These are phyloP conservation scores for Hypoxylon lienhwacheense DNA, from an alignment of 495 filamentous ascomycete species.

Conservation along the genomic window DNA sequence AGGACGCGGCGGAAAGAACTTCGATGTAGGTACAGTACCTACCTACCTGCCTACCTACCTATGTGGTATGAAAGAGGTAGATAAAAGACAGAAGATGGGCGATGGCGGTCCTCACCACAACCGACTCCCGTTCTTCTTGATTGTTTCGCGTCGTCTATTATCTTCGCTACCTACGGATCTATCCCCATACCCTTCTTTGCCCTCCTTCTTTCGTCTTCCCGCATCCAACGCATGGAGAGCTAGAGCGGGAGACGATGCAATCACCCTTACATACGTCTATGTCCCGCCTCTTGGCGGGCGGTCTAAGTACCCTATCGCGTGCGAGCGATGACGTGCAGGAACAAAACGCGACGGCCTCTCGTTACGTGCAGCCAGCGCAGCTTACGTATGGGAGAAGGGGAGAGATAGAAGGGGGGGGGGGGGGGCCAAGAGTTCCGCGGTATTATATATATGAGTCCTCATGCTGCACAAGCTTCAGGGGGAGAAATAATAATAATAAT, in stretches of 20 bases:
- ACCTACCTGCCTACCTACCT: too few species aligned
- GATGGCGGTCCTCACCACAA: too few species aligned
- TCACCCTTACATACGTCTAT: slow-evolving; percentile 18
- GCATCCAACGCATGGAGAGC: slow-evolving; percentile 13
- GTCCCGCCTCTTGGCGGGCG: too few species aligned
- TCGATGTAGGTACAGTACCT: too few species aligned
- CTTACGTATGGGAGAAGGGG: too few species aligned
- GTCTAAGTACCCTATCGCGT: not conserved
- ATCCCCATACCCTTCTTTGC: too few species aligned
- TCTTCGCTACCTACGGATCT: too few species aligned
- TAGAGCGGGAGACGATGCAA: slow-evolving; percentile 25
- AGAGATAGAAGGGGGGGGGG: too few species aligned
- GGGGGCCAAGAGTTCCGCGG: slow-evolving; percentile 1
- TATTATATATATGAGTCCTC: slow-evolving; percentile 31
- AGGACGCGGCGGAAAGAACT: slow-evolving; percentile 18
- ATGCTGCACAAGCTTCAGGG: slow-evolving; percentile 17
- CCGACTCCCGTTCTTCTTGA: too few species aligned
- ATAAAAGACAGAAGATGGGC: not conserved
- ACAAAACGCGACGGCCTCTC: slow-evolving; percentile 8
- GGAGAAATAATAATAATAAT: too few species aligned
- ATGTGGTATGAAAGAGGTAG: too few species aligned
- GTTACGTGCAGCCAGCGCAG: slow-evolving; percentile 4
- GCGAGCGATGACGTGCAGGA: slow-evolving; percentile 2
- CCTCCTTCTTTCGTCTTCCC: slow-evolving; percentile 15
- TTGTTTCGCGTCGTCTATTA: too few species aligned